Percentiles rank a stretch among this genome's conserved stretches.
Conservation (phyloP, 2,329 filamentous ascomycete genomes). For the Xylaria digitata region DNA sequence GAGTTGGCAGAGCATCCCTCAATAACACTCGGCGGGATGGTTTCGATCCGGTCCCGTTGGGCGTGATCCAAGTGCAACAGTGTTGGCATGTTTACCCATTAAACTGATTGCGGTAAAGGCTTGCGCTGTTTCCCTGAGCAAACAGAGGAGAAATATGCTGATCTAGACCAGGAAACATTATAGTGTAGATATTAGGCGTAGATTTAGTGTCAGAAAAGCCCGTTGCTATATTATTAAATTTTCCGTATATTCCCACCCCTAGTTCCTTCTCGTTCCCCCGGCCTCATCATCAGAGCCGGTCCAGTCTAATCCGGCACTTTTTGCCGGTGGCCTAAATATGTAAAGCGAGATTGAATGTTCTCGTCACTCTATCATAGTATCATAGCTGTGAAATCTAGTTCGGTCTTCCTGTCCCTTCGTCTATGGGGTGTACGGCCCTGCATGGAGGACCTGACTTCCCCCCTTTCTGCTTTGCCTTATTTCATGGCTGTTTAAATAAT, state of each 20-base stretch:
- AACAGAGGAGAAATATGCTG: neutral
- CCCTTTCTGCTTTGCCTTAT: neutral
- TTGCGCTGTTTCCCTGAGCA: neutral
- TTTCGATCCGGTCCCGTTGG: neutral
- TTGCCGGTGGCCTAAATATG: too few species aligned
- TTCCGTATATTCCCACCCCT: too few species aligned
- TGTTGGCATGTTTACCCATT: neutral
- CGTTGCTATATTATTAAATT: slow-evolving; percentile 2
- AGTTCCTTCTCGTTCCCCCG: too few species aligned
- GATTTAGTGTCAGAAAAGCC: neutral
- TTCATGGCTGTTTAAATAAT: neutral
- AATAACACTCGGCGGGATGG: neutral
- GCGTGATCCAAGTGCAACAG: neutral
- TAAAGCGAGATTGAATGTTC: neutral
- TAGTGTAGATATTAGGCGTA: neutral
- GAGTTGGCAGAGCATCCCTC: neutral
- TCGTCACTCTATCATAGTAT: slow-evolving; percentile 6
- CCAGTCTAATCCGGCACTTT: too few species aligned
- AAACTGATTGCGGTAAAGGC: neutral
- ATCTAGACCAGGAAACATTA: neutral
- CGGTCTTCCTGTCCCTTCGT: neutral
- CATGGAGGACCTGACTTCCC: neutral
- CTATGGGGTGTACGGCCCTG: neutral
- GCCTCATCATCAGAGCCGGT: too few species aligned
- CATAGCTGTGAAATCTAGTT: neutral